Conservation (phyloP, 2,329 filamentous ascomycete genomes). For the Colletotrichum falcatum region DNA sequence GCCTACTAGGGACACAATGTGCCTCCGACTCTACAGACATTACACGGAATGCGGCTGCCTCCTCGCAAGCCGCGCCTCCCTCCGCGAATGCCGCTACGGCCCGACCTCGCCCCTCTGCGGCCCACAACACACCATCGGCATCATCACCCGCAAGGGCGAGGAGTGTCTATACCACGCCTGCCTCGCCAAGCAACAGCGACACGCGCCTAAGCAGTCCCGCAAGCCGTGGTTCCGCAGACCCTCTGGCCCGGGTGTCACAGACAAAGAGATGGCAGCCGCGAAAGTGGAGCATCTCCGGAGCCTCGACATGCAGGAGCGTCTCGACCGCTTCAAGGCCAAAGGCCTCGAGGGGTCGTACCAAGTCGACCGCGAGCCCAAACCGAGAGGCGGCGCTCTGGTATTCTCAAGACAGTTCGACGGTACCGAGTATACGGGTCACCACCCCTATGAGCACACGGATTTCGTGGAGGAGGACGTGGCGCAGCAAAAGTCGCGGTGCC, state of each 20-base stretch:
- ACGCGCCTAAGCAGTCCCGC: neutral
- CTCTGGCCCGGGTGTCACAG: neutral
- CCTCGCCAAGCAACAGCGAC: neutral
- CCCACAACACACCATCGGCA: neutral
- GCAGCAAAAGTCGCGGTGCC: neutral
- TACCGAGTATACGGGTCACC: neutral
- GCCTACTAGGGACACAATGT: slow-evolving; percentile 20
- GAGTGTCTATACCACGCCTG: slow-evolving; percentile 27
- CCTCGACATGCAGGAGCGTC: neutral
- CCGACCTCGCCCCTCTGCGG: slow-evolving; percentile 17
- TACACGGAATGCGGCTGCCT: slow-evolving; percentile 29
- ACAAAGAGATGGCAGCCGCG: neutral
- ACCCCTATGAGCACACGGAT: neutral
- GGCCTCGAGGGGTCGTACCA: neutral
- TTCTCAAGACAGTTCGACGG: slow-evolving; percentile 7
- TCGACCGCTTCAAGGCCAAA: slow-evolving; percentile 2
- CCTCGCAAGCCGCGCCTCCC: slow-evolving; percentile 4
- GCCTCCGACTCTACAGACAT: slow-evolving; percentile 23
- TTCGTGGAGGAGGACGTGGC: neutral
- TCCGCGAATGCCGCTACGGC: slow-evolving; percentile 21
- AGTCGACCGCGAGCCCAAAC: neutral
- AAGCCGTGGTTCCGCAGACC: neutral
- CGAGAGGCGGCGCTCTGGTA: neutral
- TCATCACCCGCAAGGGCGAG: slow-evolving; percentile 14
- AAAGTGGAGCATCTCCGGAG: neutral